Evolutionary conservation across 2,329 filamentous ascomycete species (phyloP), one percentile per base, ranked within the genome.

Genomic region (Samsoniella hepiali): DNA sequence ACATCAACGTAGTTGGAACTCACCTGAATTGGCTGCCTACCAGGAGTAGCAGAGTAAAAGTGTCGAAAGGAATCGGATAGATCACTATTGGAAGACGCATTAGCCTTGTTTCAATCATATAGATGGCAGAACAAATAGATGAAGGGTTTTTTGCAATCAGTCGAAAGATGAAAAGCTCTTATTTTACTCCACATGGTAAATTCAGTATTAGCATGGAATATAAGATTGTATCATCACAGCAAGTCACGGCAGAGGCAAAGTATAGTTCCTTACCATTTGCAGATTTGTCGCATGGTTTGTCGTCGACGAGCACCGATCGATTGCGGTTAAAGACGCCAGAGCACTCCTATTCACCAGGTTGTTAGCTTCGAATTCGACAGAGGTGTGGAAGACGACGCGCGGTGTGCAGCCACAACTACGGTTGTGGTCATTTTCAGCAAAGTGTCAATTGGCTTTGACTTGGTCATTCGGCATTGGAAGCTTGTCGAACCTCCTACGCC

Each of bases 91-190:
- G 15, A 66, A 51, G 56, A 32, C n/a, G 44, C 44, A 58, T 70
- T 63, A 70, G 69, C 66, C 58, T 27, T n/a, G 38, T 42, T 60
- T 64, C 56, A 63, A 63, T 36, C 38, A 58, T 44, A 64, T 65
- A 58, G 38, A 69, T 59, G 66, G 45, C 53, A 68, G 65, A 27
- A 62, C 63, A 67, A 65, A 67, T 67, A 66, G 58, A 67, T 67
- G 65, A 64, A 68, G 63, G 68, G 70, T 63, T 68, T 70, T 74
- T 60, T 62, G 72, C 72, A 74, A 73, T 91, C 89, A 91, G 88
- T 83, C 83, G 88, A 91, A 91, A 91, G 88, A 91, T 91, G 88
- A 91, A 91, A 91, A 91, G 88, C 84, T 86, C 84, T 82, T 83
- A 82, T 79, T 81, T 85, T 81, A 78, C 79, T 90, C 86, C 84